Base-by-base conservation (phyloP, 2,329 filamentous ascomycete species). In the Daldinia sp. region DNA sequence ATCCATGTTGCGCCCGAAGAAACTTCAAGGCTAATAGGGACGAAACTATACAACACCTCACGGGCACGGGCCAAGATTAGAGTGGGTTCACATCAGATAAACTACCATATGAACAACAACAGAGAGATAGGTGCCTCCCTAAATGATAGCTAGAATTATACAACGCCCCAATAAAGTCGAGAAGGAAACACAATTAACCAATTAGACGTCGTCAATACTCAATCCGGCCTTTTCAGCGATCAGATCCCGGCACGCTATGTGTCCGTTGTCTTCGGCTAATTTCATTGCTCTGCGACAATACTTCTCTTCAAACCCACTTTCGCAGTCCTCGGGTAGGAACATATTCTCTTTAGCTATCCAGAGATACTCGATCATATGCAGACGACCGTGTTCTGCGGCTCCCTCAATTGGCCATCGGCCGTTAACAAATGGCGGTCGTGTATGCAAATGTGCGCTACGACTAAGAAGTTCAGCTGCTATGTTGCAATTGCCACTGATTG, bases 1-100 rank as follows among this genome's bases (percentile, higher is more conserved):
- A 1, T 63, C 68, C 5, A 71, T 71, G 68, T 37, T 72, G 4
- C 68, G 70, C 2, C 57, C 63, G 3, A 67, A 12, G 46, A 67
- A 64, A 51, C 6, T 6, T 23, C 13, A 55, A n/a, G 23, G 1
- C 6, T 54, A n/a, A 54, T 54, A 30, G 6, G 2, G 30, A 50
- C 28, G 46, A 12, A 30, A 50, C 6, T 50, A 37, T 37, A 13
- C 18, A 6, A 54, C 9, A 18, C n/a, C n/a, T 9, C n/a, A 35
- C 10, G 1, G 23, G 15, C 9, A 28, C n/a, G 10, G 3, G 5
- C 30, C 12, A 6, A 10, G 35, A 53, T 4, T 18, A 9, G 7
- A 35, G 12, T 28, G n/a, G 1, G 28, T 4, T 48, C 20, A 4
- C 10, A 26, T 26, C 26, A 46, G 10, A 46, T 13, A 26, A 6